Base-by-base conservation (phyloP, 2,329 filamentous ascomycete genomes). In the Sphaerulina vaccinii region DNA sequence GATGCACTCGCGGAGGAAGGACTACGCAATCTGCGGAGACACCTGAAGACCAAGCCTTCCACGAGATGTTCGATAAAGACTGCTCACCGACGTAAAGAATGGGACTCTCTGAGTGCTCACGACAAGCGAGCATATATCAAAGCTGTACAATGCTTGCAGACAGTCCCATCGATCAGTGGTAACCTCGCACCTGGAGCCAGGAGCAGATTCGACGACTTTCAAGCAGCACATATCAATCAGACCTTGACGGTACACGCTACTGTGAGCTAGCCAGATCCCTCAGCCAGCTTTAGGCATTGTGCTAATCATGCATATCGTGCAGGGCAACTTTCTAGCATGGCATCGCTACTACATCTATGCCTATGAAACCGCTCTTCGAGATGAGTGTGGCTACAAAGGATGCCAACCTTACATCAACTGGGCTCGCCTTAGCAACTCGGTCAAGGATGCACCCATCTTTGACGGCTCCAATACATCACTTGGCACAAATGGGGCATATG, bases 401-500 rank as follows among this genome's bases (percentile, higher is more conserved):
- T 62, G 61, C 35, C 45, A 49, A 11, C 58, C 58, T n/a, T 60
- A 60, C 47, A 36, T 58, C 45, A 57, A 58, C 46, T 58, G 56
- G 76, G 72, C 72, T 2, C 71, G 71, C 45, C 75, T 73, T 66
- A 69, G 73, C 2, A 54, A 68, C 3, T 73, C 81, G 37, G 54
- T 64, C 5, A 37, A 60, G 33, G 72, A 73, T 40, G 80, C 78
- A 0, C 77, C 79, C 3, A 61, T 82, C 47, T 81, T 84, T 47
- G 79, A 84, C 58, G 80, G 80, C 44, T 76, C 72, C 50, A 73
- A 73, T 13, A 76, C 73, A 16, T 70, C 73, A 10, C 60, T 69
- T 22, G 54, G 59, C 39, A 61, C 62, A 15, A 63, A 69, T 37
- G 66, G 67, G 15, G 41, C 27, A 3, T 33, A 33, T 10, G 43